These are phyloP conservation scores for Suillus clintonianus DNA, from an alignment of 768 basidiomycete species.

Conservation along the genomic window DNA sequence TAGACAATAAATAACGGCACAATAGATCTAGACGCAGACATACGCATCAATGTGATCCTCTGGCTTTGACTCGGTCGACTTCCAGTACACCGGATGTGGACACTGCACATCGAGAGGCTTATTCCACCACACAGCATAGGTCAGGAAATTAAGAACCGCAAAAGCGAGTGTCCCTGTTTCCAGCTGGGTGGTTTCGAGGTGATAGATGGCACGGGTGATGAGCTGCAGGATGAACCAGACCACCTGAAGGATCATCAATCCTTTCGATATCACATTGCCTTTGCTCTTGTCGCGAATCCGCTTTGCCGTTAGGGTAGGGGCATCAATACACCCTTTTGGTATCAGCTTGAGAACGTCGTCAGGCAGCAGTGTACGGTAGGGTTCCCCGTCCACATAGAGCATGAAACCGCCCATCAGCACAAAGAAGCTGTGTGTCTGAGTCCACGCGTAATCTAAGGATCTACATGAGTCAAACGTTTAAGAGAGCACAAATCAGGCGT, in stretches of 20 bases:
- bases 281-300: constrained; percentile 33
- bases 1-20: neutral
- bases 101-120: constrained; percentile 38
- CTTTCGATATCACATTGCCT: constrained; percentile 36
- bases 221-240: constrained; percentile 37
- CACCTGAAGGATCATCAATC: constrained; percentile 33
- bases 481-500: neutral
- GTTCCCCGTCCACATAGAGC: neutral
- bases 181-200: constrained; percentile 33
- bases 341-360: neutral
- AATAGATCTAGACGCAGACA: neutral
- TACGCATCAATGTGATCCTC: neutral
- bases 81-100: constrained; percentile 6
- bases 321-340: neutral
- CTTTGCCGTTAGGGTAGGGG: constrained; percentile 5
- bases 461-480: neutral
- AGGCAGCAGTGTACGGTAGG: neutral
- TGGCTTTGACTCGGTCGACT: neutral
- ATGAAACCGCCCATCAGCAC: constrained; percentile 23
- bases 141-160: constrained; percentile 29
- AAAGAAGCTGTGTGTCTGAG: neutral
- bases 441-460: neutral
- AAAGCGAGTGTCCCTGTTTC: constrained; percentile 39
- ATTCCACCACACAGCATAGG: constrained; percentile 39
- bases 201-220: constrained; percentile 22